Percentiles rank a stretch among this genome's conserved stretches.
phyloP scores from a whole-genome alignment of 768 basidiomycete genomes.

The Rhodosporidiobolus sp. region DNA sequence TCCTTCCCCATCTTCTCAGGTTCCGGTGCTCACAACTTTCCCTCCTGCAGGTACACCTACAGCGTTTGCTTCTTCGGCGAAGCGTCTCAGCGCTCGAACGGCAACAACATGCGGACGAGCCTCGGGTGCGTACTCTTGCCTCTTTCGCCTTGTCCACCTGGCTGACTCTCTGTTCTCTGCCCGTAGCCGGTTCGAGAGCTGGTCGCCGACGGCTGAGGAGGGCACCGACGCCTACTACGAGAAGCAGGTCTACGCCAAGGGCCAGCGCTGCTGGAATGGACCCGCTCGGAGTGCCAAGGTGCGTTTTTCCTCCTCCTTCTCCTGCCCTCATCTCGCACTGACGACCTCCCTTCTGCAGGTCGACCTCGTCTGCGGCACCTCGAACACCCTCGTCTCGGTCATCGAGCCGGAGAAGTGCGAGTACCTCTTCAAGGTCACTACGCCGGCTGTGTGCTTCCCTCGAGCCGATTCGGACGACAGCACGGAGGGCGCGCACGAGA shows the following conservation, averaged over 20 bases:
- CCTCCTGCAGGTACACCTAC: slow-evolving; percentile 72
- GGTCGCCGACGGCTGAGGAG: slow-evolving; percentile 65
- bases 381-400: slow-evolving; percentile 73
- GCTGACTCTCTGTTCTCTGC: not conserved
- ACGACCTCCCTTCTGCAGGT: too few species aligned
- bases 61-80: slow-evolving; percentile 87
- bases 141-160: not conserved
- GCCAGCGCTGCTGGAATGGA: slow-evolving; percentile 71
- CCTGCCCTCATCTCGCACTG: not conserved
- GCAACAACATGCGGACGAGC: slow-evolving; percentile 68
- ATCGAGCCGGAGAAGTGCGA: slow-evolving; percentile 87
- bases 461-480: not conserved
- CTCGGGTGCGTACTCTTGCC: slow-evolving; percentile 65
- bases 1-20: not conserved
- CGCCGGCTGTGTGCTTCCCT: slow-evolving; percentile 39
- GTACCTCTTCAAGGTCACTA: slow-evolving; percentile 41
- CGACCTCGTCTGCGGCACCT: slow-evolving; percentile 74
- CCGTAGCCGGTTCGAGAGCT: slow-evolving; percentile 66
- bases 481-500: not conserved
- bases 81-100: slow-evolving; percentile 80
- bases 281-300: slow-evolving; percentile 81
- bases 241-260: slow-evolving; percentile 75
- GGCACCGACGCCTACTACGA: slow-evolving; percentile 69
- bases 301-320: slow-evolving; percentile 41
- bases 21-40: not conserved